These are phyloP conservation scores for Tricholoma flavovirens DNA, from an alignment of 768 basidiomycete genomes.

Conservation along the genomic window DNA sequence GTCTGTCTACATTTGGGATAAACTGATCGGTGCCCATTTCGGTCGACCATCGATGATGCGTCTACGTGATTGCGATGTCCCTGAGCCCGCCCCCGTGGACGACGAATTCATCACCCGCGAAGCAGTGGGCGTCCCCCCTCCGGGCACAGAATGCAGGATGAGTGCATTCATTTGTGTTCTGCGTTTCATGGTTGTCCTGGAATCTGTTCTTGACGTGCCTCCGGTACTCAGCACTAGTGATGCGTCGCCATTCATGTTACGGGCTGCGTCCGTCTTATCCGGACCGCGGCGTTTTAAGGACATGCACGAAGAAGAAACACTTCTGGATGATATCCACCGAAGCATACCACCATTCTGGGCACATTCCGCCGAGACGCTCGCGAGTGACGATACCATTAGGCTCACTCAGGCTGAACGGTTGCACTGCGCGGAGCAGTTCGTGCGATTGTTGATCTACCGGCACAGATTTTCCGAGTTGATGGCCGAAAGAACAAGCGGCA, in stretches of 20 bases:
- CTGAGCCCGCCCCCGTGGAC: constrained; percentile 78
- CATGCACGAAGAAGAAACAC: constrained; percentile 70
- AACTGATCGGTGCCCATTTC: constrained; percentile 85
- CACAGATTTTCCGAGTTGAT: constrained; percentile 79
- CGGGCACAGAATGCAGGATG: constrained; percentile 70
- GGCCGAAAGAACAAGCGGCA: constrained; percentile 57
- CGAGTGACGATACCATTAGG: constrained; percentile 80
- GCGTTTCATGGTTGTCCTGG: constrained; percentile 81
- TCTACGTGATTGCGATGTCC: constrained; percentile 86
- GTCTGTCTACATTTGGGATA: constrained; percentile 97
- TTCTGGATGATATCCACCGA: constrained; percentile 75
- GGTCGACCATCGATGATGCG: constrained; percentile 85
- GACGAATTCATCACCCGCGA: constrained; percentile 86
- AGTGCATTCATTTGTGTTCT: constrained; percentile 74
- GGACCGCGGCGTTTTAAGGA: constrained; percentile 57
- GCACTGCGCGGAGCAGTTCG: constrained; percentile 83
- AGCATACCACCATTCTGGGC: constrained; percentile 74
- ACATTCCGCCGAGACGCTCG: constrained; percentile 74
- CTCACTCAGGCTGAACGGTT: constrained; percentile 85
- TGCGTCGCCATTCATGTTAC: constrained; percentile 69
- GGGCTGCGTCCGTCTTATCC: constrained; percentile 64
- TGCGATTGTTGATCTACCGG: constrained; percentile 82
- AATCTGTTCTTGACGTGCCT: constrained; percentile 80
- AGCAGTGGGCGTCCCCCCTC: constrained; percentile 57
- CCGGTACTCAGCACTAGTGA: constrained; percentile 60